Base-by-base conservation (phyloP, 106 monocot species). In the Allium cepa region DNA sequence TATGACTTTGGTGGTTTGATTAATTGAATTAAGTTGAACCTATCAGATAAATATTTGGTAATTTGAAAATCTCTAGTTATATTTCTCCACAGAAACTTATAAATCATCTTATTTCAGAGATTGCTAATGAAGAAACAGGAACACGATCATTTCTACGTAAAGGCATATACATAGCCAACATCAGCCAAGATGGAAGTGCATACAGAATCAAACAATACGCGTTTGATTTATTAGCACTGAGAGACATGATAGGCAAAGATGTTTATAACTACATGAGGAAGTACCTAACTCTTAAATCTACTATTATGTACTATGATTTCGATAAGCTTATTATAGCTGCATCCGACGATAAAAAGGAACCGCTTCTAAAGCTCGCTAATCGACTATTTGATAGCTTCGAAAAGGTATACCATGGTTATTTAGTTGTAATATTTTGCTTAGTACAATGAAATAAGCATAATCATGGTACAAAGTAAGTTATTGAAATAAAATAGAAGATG, bases 291-390 rank as follows among this genome's bases (percentile, higher is more conserved):
- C 60, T 71, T n/a, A 71, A 71, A 26, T 60, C 71, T 11, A 71
- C 71, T n/a, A 27, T 71, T 16, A 71, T 71, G 71, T 71, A 71
- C 62, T 71, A 49, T 9, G 71, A 71, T 28, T 71, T 71, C 26
- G 71, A 71, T 13, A 71, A 60, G 49, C 51, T 71, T 12, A 71
- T 71, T 50, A 51, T 62, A 13, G 71, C 61, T 26, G 71, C 71
- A 27, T 26, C 71, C 8, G 71, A 28, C 27, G 71, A 71, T 47
- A 60, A 71, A 62, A 71, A 71, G 61, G 61, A 61, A 62, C 71
- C 61, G 5, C 51, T 71, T 27, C 49, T 61, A 14, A 48, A 71
- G 60, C 62, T 71, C n/a, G 71, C 71, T 50, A 71, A 71, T 60
- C 17, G 62, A 59, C 71, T 71, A 0, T 71, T 71, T 36, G 49